A percentile compares a stretch with the other conserved stretches of the same genome.
Conservation (phyloP, 805 yeast species). For the Yamadazyma sp. region DNA sequence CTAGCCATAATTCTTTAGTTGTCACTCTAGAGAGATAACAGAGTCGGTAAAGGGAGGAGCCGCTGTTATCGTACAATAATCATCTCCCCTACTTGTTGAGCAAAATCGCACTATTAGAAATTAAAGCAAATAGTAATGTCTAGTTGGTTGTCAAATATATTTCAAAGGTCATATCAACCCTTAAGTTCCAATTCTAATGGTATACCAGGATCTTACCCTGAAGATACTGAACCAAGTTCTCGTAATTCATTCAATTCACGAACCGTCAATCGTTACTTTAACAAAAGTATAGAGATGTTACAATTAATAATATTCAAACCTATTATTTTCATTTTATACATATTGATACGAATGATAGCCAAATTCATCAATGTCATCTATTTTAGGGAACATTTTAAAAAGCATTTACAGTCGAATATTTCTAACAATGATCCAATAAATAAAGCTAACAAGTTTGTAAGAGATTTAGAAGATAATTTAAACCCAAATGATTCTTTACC, state of each 20-base stretch:
- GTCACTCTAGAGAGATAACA: no score
- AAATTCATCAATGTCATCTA: conserved; percentile 22
- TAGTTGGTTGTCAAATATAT: conserved; percentile 11
- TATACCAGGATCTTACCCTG: conserved; percentile 24
- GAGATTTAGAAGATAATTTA: conserved; percentile 47
- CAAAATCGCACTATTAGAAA: not conserved
- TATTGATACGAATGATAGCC: conserved; percentile 22
- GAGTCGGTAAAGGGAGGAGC: no score
- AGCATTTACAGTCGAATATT: conserved; percentile 3
- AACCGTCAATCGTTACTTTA: conserved; percentile 7
- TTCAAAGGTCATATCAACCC: conserved; percentile 10
- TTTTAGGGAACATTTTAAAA: conserved; percentile 19
- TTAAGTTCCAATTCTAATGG: not conserved
- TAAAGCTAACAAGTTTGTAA: conserved; percentile 49
- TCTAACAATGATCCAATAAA: conserved; percentile 47
- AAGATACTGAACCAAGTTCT: conserved; percentile 10
- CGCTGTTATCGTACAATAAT: no score
- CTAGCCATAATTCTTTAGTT: no score
- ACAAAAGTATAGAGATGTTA: conserved; percentile 7
- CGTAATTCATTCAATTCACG: conserved; percentile 18
- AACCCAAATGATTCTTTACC: conserved; percentile 22
- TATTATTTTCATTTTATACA: conserved; percentile 19
- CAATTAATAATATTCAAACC: conserved; percentile 22
- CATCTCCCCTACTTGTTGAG: not conserved
- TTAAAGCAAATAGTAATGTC: conserved; percentile 2